Base-by-base conservation (phyloP, 2,329 filamentous ascomycete species). In the Akanthomyces lecanii region DNA sequence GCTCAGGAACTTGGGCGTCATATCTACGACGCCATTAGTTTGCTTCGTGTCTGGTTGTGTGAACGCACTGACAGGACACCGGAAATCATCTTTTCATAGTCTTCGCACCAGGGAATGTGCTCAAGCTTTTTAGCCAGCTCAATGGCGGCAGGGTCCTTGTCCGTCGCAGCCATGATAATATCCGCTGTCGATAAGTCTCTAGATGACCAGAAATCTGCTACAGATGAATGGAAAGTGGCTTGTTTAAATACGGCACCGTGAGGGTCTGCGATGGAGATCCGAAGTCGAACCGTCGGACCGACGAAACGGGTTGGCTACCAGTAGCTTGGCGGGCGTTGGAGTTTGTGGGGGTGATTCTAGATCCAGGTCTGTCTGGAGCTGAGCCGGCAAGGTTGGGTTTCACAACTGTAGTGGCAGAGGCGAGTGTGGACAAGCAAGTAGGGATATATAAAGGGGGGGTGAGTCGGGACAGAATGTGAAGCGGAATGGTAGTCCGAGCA, bases 71-170 rank as follows among this genome's bases (percentile, higher is more conserved):
- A 85, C 83, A 86, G 75, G 76, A 87, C 83, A 33, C 85, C 84
- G 0, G 83, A 87, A 54, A 88, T 83, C 84, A 88, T 87, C 69
- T 82, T 84, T 69, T 87, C 83, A 61, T 86, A 88, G 64, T 86
- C 81, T 8, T 86, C 84, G 64, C 82, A 81, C 77, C 81, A 83
- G 0, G 83, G 84, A 1, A 81, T 75, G 65, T 85, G 78, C 11
- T 78, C 73, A 12, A 85, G 71, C 40, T 75, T 75, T 66, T 75
- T 80, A 18, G 83, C 82, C 30, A 75, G 72, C 53, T 74, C 77
- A 44, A 85, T 75, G 51, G 75, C 73, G 33, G 73, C 72, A 0
- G 69, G 63, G 61, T 82, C 75, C 64, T 81, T 82, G 38, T 69
- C 65, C 1, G 62, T 65, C 58, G 63, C 67, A 55, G 71, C 70